phyloP scores from a whole-genome alignment of 306 rosid genomes.

The Comarum palustre region DNA sequence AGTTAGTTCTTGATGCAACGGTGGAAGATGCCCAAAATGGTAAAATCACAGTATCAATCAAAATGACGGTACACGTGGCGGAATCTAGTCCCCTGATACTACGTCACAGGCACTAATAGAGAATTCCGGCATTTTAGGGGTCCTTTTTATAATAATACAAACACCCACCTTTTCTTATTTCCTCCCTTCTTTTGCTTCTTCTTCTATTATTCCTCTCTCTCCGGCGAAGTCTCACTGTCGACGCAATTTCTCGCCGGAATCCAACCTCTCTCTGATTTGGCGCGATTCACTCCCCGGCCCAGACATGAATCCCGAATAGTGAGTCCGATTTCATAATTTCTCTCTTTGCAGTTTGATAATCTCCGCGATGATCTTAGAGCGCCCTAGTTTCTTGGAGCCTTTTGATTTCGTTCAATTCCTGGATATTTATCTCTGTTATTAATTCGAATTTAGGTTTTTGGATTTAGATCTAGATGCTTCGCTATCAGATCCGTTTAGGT shows the following conservation, averaged over 20 bases:
- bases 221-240: conserved; percentile 37
- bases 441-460: background rate
- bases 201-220: conserved; percentile 13
- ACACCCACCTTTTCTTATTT: background rate
- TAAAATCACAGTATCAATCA: background rate
- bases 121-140: conserved; percentile 41
- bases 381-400: background rate
- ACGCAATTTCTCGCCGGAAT: conserved; percentile 33
- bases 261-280: background rate
- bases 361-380: conserved; percentile 29
- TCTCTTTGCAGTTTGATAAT: conserved; percentile 23
- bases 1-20: no score
- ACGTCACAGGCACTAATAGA: conserved; percentile 43
- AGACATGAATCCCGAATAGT: conserved; percentile 98
- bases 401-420: background rate
- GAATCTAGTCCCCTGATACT: conserved; percentile 12
- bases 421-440: background rate
- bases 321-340: conserved; percentile 33
- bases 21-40: background rate
- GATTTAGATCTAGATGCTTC: conserved; percentile 30
- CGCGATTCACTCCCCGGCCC: conserved; percentile 28
- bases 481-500: conserved; percentile 36
- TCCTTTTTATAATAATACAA: conserved; percentile 28
- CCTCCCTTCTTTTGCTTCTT: background rate
- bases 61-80: conserved; percentile 39